Percentiles rank a stretch among this genome's conserved stretches.
phyloP scores from a whole-genome alignment of 768 basidiomycete genomes.

The Leccinum ochraceum region DNA sequence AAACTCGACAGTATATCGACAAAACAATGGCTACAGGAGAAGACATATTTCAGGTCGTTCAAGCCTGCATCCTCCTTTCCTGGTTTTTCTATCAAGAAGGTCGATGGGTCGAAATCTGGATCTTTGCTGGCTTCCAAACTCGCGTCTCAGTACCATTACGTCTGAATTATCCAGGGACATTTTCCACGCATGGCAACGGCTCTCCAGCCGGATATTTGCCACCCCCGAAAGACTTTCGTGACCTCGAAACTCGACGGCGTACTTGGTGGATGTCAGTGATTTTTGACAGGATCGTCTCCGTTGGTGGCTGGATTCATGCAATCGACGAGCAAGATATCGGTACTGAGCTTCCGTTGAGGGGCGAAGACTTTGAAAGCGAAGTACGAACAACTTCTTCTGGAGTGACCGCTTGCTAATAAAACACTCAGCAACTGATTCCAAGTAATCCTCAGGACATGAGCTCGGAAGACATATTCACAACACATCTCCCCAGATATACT shows the following conservation, averaged over 20 bases:
- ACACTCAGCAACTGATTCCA: conserved; percentile 52
- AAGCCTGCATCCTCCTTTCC: conserved; percentile 81
- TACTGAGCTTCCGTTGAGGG: conserved; percentile 77
- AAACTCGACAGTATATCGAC: conserved; percentile 86
- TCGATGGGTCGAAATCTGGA: conserved; percentile 90
- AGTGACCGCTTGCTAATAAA: conserved; percentile 15
- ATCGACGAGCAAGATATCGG: conserved; percentile 84
- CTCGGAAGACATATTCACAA: conserved; percentile 62
- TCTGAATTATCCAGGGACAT: conserved; percentile 85
- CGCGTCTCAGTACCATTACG: conserved; percentile 80
- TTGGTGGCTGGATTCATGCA: conserved; percentile 85
- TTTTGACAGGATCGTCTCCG: conserved; percentile 80
- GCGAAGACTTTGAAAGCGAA: conserved; percentile 73
- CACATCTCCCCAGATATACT: conserved; percentile 74
- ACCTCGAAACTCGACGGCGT: conserved; percentile 75
- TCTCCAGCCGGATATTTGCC: conserved; percentile 81
- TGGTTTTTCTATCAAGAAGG: conserved; percentile 94
- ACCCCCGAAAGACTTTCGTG: conserved; percentile 73
- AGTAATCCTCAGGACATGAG: conserved; percentile 77
- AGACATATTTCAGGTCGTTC: conserved; percentile 85
- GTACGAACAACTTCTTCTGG: conserved; percentile 40
- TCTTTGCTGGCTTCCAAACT: conserved; percentile 84
- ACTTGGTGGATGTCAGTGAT: conserved; percentile 93
- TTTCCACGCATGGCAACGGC: conserved; percentile 62
- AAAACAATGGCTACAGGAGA: conserved; percentile 88